These are phyloP conservation scores for Citrus mangshanensis DNA, from an alignment of 345 rosid species.

Conservation along the genomic window DNA sequence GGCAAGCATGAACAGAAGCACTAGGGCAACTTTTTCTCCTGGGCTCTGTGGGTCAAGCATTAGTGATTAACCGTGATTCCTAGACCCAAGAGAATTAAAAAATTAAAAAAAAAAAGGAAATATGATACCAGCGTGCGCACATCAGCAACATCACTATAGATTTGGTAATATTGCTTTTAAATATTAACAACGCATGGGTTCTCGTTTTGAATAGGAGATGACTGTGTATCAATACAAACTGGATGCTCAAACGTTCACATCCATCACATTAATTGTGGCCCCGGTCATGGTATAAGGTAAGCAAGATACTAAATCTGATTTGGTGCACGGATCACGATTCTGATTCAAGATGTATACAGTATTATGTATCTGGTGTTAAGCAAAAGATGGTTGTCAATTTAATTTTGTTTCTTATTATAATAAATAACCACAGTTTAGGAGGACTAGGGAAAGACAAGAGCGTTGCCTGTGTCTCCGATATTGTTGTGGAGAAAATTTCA, in stretches of 20 bases:
- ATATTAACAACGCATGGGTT: not conserved
- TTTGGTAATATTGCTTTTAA: not conserved
- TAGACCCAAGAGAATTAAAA: not conserved
- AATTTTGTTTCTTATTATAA: not conserved
- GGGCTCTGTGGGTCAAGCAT: not conserved
- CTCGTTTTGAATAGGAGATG: slow-evolving; percentile 55
- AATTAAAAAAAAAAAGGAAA: not conserved
- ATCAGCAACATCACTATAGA: not conserved
- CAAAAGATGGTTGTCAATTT: not conserved
- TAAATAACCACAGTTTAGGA: slow-evolving; percentile 49
- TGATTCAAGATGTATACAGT: too few relatives aligned
- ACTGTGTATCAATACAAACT: slow-evolving; percentile 84
- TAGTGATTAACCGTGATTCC: not conserved
- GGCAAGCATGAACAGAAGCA: slow-evolving; percentile 33
- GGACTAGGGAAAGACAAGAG: slow-evolving; percentile 73
- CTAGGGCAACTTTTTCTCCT: slow-evolving; percentile 13
- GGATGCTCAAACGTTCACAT: slow-evolving; percentile 78
- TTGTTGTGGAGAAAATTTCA: slow-evolving; percentile 55
- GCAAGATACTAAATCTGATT: too few relatives aligned
- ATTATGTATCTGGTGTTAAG: not conserved
- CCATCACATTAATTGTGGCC: slow-evolving; percentile 77
- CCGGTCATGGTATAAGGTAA: slow-evolving; percentile 95
- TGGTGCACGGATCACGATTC: too few relatives aligned
- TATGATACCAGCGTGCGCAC: slow-evolving; percentile 3
- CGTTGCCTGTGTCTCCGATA: slow-evolving; percentile 69